A percentile compares a stretch with the other conserved stretches of the same genome.
phyloP scores from a whole-genome alignment of 352 stramenopile species.

The Lagenidium giganteum region DNA sequence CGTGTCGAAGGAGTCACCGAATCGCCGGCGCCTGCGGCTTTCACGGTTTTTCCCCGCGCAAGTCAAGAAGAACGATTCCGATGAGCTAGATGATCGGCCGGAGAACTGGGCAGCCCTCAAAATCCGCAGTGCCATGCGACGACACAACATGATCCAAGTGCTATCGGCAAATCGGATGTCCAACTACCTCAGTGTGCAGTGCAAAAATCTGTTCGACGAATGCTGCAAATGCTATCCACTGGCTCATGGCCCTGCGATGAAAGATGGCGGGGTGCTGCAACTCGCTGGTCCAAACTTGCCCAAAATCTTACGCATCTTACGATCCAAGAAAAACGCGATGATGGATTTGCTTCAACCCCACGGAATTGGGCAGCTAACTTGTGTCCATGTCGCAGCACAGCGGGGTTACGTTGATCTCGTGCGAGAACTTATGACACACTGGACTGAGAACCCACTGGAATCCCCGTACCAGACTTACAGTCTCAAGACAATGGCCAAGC shows the following conservation, averaged over 20 bases:
- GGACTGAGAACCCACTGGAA: slow-evolving; percentile 52
- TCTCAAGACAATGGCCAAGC: slow-evolving; percentile 34
- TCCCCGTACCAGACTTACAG: slow-evolving; percentile 66
- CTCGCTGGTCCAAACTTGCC: slow-evolving; percentile 62
- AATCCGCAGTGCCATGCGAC: slow-evolving; percentile 52
- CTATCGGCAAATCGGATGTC: slow-evolving; percentile 31
- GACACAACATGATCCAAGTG: slow-evolving; percentile 45
- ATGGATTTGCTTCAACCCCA: slow-evolving; percentile 66
- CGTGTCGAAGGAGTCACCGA: slow-evolving; percentile 39
- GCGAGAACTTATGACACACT: slow-evolving; percentile 51
- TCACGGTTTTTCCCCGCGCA: no score
- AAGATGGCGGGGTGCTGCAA: slow-evolving; percentile 53
- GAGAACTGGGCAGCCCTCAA: slow-evolving; percentile 53
- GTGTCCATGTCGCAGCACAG: slow-evolving; percentile 53
- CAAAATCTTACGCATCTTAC: slow-evolving; percentile 51
- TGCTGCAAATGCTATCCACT: slow-evolving; percentile 65
- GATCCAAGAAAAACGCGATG: slow-evolving; percentile 42
- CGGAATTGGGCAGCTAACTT: slow-evolving; percentile 55
- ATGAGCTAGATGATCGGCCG: slow-evolving; percentile 23
- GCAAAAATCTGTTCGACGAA: slow-evolving; percentile 72
- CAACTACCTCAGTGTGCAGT: slow-evolving; percentile 46
- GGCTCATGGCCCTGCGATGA: slow-evolving; percentile 39
- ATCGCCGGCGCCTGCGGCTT: slow-evolving; percentile 23
- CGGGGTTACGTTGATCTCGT: slow-evolving; percentile 66
- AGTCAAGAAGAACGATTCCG: no score